Conservation (phyloP, 345 rosid genomes). For the Populus deltoides region DNA sequence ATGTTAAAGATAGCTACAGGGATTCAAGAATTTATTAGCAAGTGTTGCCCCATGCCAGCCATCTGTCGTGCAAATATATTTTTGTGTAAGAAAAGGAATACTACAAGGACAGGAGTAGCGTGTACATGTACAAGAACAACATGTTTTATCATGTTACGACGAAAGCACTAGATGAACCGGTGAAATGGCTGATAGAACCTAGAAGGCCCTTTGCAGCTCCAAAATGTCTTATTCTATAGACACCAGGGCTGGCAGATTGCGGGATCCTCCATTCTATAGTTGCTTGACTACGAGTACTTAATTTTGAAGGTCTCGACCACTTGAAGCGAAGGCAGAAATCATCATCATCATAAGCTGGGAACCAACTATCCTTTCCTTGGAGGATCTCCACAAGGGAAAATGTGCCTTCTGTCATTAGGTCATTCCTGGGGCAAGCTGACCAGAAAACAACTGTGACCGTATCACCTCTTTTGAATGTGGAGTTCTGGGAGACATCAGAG, state of each 20-base stretch:
- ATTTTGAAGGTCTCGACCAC: conserved; percentile 77
- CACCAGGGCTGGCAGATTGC: conserved; percentile 57
- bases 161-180: conserved; percentile 74
- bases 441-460: conserved; percentile 70
- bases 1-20: neutral
- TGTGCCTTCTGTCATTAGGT: conserved; percentile 91
- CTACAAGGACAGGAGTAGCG: neutral
- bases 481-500: conserved; percentile 67
- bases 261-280: conserved; percentile 89
- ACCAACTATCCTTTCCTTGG: conserved; percentile 67
- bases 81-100: neutral
- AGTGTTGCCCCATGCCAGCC: neutral
- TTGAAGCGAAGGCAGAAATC: conserved; percentile 83
- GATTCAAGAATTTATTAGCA: neutral
- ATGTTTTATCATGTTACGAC: conserved; percentile 43
- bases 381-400: conserved; percentile 79
- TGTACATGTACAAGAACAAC: too few relatives aligned
- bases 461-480: conserved; percentile 69
- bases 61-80: neutral
- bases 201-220: conserved; percentile 60
- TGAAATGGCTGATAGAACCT: conserved; percentile 57
- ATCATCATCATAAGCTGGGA: conserved; percentile 83
- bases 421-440: conserved; percentile 97
- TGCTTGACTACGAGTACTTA: conserved; percentile 68
- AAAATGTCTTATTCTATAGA: conserved; percentile 75